A percentile compares a stretch with the other conserved stretches of the same genome.
phyloP scores from a whole-genome alignment of 1,284 basidiomycete genomes.

The Rhodotorula glutinis region DNA sequence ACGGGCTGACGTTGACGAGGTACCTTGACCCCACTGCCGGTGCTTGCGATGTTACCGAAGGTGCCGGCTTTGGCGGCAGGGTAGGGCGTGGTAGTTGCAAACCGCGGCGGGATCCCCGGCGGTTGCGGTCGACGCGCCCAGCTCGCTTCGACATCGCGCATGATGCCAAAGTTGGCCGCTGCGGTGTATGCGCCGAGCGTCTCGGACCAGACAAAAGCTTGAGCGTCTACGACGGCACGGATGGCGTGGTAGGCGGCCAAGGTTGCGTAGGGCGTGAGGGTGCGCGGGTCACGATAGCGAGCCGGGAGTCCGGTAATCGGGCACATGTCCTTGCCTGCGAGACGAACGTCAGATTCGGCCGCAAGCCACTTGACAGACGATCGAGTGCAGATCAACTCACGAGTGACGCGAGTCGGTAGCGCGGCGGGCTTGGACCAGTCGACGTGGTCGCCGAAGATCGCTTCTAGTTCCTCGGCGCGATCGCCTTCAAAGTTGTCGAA shows the following conservation, averaged over 20 bases:
- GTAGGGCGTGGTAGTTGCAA: slow-evolving; percentile 1
- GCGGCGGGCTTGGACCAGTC: slow-evolving; percentile 50
- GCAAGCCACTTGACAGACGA: too few relatives aligned
- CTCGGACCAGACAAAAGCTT: slow-evolving; percentile 23
- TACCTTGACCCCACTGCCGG: neutral
- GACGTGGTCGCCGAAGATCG: slow-evolving; percentile 65
- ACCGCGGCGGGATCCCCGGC: neutral
- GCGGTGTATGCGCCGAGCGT: slow-evolving; percentile 24
- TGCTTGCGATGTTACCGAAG: neutral
- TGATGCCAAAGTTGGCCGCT: slow-evolving; percentile 17
- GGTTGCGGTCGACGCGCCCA: slow-evolving; percentile 8
- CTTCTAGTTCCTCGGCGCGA: slow-evolving; percentile 69
- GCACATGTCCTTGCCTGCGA: slow-evolving; percentile 40
- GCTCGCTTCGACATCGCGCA: slow-evolving; percentile 19
- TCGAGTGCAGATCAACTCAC: slow-evolving; percentile 39
- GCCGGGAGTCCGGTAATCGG: slow-evolving; percentile 54
- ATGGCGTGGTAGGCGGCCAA: slow-evolving; percentile 59
- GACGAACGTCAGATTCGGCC: too few relatives aligned
- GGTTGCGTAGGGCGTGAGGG: slow-evolving; percentile 71
- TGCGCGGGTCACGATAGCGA: slow-evolving; percentile 68
- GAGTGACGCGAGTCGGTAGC: slow-evolving; percentile 50
- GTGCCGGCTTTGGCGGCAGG: neutral
- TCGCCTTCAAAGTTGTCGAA: slow-evolving; percentile 44
- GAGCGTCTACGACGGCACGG: slow-evolving; percentile 12
- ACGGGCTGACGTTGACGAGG: neutral